Percentiles rank a stretch among this genome's conserved stretches.
Evolutionary conservation across 306 rosid species (phyloP).

Genomic region (Prunus mira): DNA sequence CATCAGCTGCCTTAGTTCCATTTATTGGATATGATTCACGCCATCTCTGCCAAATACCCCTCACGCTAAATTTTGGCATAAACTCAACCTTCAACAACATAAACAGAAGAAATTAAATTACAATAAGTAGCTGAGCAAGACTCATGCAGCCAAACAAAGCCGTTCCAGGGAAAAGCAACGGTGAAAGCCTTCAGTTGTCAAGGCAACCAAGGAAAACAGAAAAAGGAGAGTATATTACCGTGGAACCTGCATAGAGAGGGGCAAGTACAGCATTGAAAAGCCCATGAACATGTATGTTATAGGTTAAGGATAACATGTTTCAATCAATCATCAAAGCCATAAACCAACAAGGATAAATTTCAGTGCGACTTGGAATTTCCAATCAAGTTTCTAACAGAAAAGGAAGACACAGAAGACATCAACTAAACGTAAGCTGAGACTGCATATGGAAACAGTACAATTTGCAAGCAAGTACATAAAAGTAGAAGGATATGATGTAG

Average conservation of each 20-base stretch:
- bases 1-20: conserved; percentile 53
- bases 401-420: background rate
- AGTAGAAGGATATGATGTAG: conserved; percentile 84
- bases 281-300: conserved; percentile 79
- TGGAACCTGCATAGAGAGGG: conserved; percentile 82
- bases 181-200: conserved; percentile 7
- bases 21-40: conserved; percentile 76
- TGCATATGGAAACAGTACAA: conserved; percentile 6
- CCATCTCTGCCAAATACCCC: conserved; percentile 95
- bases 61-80: conserved; percentile 91
- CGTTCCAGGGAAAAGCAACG: background rate
- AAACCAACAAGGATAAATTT: background rate
- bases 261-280: conserved; percentile 89
- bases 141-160: background rate
- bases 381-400: background rate
- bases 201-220: background rate
- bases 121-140: conserved; percentile 15
- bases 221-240: conserved; percentile 46
- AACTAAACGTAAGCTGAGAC: background rate
- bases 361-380: background rate
- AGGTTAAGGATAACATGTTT: conserved; percentile 52
- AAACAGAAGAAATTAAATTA: conserved; percentile 22
- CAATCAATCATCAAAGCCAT: conserved; percentile 10
- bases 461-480: conserved; percentile 4
- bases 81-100: conserved; percentile 79